Conservation (phyloP, 208 protist species). For the Trypanosoma conorhini region DNA sequence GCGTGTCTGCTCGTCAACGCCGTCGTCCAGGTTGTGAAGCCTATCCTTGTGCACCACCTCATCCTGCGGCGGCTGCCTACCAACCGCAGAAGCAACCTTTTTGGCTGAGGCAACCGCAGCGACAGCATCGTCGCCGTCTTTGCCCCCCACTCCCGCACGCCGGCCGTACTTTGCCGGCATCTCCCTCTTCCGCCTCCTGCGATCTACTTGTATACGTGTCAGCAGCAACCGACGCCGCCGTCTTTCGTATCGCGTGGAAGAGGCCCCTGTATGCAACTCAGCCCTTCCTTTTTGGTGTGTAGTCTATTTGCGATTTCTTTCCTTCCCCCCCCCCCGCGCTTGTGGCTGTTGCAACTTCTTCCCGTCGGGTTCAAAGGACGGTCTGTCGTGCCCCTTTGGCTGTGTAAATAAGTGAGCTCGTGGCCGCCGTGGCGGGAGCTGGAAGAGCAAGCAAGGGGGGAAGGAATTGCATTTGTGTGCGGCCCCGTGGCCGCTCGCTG, state of each 20-base stretch:
- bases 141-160: conserved; percentile 4
- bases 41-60: conserved; percentile 29
- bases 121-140: not conserved
- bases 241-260: not conserved
- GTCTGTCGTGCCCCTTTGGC: too few relatives aligned
- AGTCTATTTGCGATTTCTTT: not conserved
- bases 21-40: conserved; percentile 50
- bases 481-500: not conserved
- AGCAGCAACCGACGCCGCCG: too few relatives aligned
- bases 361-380: not conserved
- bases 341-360: not conserved
- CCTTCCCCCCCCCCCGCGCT: not conserved
- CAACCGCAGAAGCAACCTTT: not conserved
- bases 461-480: not conserved
- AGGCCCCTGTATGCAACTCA: not conserved
- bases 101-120: not conserved
- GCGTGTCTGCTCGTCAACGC: conserved; percentile 37
- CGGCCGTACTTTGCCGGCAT: conserved; percentile 28
- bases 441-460: not conserved
- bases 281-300: not conserved
- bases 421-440: not conserved
- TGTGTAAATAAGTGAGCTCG: not conserved
- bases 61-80: conserved; percentile 16
- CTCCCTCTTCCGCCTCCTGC: not conserved
- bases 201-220: not conserved